Conservation (phyloP, 768 basidiomycete species). For the Suillus clintonianus region DNA sequence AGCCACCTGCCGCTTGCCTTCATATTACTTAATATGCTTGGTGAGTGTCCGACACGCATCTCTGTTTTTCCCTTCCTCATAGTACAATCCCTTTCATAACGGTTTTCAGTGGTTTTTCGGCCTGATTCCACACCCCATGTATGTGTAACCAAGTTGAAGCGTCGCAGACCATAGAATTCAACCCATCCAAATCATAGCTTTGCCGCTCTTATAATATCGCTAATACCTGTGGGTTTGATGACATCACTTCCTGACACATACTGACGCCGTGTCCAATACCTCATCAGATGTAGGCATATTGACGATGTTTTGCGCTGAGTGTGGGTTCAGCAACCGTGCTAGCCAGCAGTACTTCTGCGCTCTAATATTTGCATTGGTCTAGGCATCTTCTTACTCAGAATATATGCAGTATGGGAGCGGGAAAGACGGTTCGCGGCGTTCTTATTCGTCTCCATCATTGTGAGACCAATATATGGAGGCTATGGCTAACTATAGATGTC, state of each 20-base stretch:
- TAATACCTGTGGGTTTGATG: background rate
- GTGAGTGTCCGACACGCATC: background rate
- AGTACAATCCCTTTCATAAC: background rate
- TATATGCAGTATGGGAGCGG: background rate
- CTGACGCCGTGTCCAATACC: background rate
- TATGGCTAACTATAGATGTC: background rate
- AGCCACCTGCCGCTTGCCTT: background rate
- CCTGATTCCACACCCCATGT: background rate
- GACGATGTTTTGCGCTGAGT: background rate
- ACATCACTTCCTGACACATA: no score
- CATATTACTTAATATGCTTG: background rate
- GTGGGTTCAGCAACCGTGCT: background rate
- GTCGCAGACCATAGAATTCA: background rate
- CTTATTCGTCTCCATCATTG: no score
- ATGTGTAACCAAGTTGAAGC: background rate
- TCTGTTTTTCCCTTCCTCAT: background rate
- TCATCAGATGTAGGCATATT: background rate
- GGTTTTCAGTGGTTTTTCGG: background rate
- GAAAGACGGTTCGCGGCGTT: background rate
- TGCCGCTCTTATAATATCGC: background rate
- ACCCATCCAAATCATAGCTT: background rate
- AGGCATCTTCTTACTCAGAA: background rate
- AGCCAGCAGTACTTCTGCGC: background rate
- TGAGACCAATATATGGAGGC: background rate
- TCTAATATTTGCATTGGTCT: background rate